Percentiles rank a stretch among this genome's conserved stretches.
phyloP scores from a whole-genome alignment of 768 basidiomycete species.

The Guyanaporus albipodus region DNA sequence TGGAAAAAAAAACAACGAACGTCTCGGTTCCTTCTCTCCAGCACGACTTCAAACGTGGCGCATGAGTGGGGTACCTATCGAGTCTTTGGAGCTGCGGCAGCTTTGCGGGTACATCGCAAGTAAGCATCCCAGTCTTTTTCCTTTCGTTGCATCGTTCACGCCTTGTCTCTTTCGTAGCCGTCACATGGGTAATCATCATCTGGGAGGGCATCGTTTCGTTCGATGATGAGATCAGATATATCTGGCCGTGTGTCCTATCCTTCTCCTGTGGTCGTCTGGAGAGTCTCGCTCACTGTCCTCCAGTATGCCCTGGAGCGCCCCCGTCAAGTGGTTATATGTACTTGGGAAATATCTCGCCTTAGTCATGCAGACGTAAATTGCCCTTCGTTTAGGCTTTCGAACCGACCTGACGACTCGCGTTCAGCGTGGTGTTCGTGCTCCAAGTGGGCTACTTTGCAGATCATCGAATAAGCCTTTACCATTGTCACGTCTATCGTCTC shows the following conservation, averaged over 20 bases:
- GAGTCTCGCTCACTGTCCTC: not conserved
- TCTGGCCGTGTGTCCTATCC: constrained; percentile 17
- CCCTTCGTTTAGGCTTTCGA: not conserved
- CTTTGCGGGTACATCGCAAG: constrained; percentile 9
- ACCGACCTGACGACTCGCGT: not conserved
- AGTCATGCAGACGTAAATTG: constrained; percentile 14
- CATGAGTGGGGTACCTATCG: not conserved
- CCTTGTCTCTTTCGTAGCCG: constrained; percentile 1
- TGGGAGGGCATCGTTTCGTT: constrained; percentile 22
- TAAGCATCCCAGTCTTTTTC: too few species aligned
- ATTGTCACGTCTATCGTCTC: constrained; percentile 13
- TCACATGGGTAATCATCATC: constrained; percentile 4
- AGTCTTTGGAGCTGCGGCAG: not conserved
- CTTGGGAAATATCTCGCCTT: constrained; percentile 21
- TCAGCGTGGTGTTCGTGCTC: constrained; percentile 8
- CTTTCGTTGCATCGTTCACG: too few species aligned
- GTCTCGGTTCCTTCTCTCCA: too few species aligned
- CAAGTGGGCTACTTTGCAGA: constrained; percentile 3
- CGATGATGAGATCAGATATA: constrained; percentile 17
- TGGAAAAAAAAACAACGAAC: too few species aligned
- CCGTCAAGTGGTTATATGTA: constrained; percentile 27
- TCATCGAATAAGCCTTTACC: not conserved
- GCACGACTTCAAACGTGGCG: not conserved
- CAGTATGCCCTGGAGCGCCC: constrained; percentile 15
- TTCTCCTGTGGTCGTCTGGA: not conserved